Evolutionary conservation across 2,329 filamentous ascomycete species (phyloP).

Genomic region (Fusarium nygamai): DNA sequence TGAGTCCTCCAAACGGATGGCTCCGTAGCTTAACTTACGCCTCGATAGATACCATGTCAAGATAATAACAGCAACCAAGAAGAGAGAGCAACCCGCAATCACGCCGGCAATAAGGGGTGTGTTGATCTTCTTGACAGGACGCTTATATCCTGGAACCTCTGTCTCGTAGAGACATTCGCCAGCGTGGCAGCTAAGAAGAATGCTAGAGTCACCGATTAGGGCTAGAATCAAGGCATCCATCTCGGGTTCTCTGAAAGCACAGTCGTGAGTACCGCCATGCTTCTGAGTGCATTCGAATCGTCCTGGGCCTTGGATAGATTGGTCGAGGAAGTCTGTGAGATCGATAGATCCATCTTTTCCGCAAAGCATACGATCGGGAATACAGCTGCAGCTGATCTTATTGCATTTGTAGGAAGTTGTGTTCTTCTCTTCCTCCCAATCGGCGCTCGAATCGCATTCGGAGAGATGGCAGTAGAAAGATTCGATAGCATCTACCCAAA

Average conservation of each 20-base stretch:
- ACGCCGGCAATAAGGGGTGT: conserved; percentile 94
- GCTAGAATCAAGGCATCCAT: conserved; percentile 91
- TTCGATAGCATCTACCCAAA: conserved; percentile 94
- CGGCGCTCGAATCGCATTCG: conserved; percentile 78
- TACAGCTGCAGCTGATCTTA: conserved; percentile 85
- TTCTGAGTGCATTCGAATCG: conserved; percentile 79
- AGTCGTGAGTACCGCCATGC: conserved; percentile 71
- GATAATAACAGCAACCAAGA: conserved; percentile 87
- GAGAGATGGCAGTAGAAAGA: conserved; percentile 96
- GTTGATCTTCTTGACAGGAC: conserved; percentile 93
- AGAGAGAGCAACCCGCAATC: conserved; percentile 86
- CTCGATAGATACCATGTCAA: conserved; percentile 88
- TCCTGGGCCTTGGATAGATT: conserved; percentile 88
- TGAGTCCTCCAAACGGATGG: conserved; percentile 86
- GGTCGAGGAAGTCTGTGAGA: conserved; percentile 85
- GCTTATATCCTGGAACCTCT: conserved; percentile 89
- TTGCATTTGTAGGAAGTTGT: conserved; percentile 86
- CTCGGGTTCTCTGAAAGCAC: conserved; percentile 87
- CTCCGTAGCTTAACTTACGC: conserved; percentile 73
- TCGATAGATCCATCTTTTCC: conserved; percentile 92
- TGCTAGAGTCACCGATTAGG: conserved; percentile 92
- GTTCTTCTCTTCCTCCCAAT: conserved; percentile 77
- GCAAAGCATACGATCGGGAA: conserved; percentile 92
- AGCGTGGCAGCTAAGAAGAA: conserved; percentile 81
- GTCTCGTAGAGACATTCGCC: conserved; percentile 95